Conservation (phyloP, 371 early-diverging fungal genomes). For the Saksenaea vasiformis region DNA sequence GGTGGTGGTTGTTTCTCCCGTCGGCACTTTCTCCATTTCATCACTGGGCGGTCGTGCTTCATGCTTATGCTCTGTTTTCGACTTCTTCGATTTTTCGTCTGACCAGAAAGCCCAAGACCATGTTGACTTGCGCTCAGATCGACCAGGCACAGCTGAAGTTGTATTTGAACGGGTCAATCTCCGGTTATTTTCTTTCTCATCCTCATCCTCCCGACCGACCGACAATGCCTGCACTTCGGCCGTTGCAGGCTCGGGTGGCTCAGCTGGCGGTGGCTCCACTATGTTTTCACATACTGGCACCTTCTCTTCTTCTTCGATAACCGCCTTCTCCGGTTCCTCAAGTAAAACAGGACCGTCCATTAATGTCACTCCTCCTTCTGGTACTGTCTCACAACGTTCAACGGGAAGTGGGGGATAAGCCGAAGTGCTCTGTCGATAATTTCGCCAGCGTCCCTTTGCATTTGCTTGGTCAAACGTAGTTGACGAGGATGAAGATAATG, state of each 20-base stretch:
- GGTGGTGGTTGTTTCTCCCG: not conserved
- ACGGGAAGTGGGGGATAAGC: not conserved
- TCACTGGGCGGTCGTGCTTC: not conserved
- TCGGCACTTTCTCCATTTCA: not conserved
- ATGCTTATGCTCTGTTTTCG: conserved; percentile 10
- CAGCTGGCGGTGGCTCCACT: not conserved
- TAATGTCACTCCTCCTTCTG: not conserved
- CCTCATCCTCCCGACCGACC: not conserved
- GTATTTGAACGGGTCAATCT: not conserved
- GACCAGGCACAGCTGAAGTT: not conserved
- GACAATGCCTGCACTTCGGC: conserved; percentile 6
- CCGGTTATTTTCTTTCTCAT: not conserved
- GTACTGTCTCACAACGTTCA: not conserved
- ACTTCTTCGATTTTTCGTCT: conserved; percentile 11
- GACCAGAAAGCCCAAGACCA: conserved; percentile 30
- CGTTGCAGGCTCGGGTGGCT: not conserved
- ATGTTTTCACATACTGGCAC: not conserved
- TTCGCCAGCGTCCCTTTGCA: not conserved
- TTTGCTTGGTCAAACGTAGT: conserved; percentile 7
- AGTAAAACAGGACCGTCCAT: not conserved
- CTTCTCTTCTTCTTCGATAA: no score
- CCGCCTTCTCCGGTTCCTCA: not conserved
- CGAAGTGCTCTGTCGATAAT: not conserved
- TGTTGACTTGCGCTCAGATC: conserved; percentile 16
- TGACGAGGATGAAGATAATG: conserved; percentile 19